Conservation (phyloP, 192 early-diverging fungal species). For the Coemansia sp. region DNA sequence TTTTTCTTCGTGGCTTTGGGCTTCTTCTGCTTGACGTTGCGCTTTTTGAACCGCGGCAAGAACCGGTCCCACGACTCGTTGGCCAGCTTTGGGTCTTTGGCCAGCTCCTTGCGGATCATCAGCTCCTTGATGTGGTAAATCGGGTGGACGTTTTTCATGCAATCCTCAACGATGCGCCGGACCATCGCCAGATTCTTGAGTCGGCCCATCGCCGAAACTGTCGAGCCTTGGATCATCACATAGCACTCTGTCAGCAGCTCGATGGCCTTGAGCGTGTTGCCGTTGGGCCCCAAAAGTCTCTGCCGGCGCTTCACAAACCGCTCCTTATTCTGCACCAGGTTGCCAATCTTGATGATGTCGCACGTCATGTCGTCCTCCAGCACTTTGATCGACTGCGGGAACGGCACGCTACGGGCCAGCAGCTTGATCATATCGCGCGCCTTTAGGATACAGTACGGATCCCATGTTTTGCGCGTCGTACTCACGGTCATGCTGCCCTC, state of each 20-base stretch:
- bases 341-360: conserved; percentile 98
- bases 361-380: conserved; percentile 89
- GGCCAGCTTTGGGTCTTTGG: conserved; percentile 92
- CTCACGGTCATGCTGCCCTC: conserved; percentile 98
- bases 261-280: conserved; percentile 94
- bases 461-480: conserved; percentile 93
- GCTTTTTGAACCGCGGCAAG: conserved; percentile 94
- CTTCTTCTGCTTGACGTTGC: conserved; percentile 72
- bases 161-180: conserved; percentile 90
- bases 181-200: conserved; percentile 84
- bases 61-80: conserved; percentile 97
- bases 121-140: conserved; percentile 98
- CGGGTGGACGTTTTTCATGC: conserved; percentile 98
- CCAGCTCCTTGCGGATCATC: conserved; percentile 98
- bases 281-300: conserved; percentile 90
- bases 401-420: conserved; percentile 89
- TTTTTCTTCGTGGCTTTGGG: too few relatives aligned
- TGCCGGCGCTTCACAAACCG: conserved; percentile 96
- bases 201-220: conserved; percentile 91
- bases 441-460: conserved; percentile 93
- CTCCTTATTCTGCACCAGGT: conserved; percentile 93
- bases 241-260: conserved; percentile 95
- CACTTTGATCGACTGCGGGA: conserved; percentile 86
- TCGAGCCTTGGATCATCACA: conserved; percentile 98
- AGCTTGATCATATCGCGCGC: conserved; percentile 95